Percentiles rank a stretch among this genome's conserved stretches.
Conservation (phyloP, 495 filamentous ascomycete species). For the Chaetomidium leptoderma region DNA sequence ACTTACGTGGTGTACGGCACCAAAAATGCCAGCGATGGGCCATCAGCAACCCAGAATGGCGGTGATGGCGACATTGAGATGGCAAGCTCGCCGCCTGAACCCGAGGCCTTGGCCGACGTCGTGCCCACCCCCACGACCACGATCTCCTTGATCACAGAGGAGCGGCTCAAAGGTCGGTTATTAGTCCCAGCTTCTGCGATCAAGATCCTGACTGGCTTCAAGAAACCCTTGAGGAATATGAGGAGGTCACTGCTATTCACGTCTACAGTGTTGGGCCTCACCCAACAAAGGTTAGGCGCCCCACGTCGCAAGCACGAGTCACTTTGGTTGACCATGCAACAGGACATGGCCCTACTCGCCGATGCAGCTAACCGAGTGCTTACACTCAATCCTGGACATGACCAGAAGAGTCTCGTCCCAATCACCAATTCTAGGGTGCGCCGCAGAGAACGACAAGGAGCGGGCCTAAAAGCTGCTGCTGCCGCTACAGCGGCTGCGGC, state of each 20-base stretch:
- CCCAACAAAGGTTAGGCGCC: conserved; percentile 53
- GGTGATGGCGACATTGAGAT: conserved; percentile 68
- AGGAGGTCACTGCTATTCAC: conserved; percentile 69
- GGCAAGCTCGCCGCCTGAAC: conserved; percentile 62
- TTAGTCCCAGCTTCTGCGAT: not conserved
- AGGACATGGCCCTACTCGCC: conserved; percentile 69
- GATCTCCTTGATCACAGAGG: conserved; percentile 73
- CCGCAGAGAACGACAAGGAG: conserved; percentile 36
- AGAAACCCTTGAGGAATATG: conserved; percentile 67
- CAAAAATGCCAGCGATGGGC: conserved; percentile 28
- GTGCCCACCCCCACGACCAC: conserved; percentile 51
- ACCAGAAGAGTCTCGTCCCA: conserved; percentile 24
- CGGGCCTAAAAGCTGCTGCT: conserved; percentile 22
- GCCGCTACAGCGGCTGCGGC: conserved; percentile 13
- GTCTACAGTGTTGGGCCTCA: conserved; percentile 79
- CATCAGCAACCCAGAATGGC: conserved; percentile 37
- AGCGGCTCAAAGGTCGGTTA: conserved; percentile 63
- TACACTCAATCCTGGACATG: conserved; percentile 21
- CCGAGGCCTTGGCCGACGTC: conserved; percentile 43
- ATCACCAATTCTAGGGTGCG: conserved; percentile 39
- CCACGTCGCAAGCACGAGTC: not conserved
- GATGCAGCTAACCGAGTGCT: conserved; percentile 64
- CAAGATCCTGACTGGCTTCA: conserved; percentile 15
- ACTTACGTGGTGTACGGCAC: conserved; percentile 79
- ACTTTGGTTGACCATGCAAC: not conserved